Conservation (phyloP, 2,329 filamentous ascomycete genomes). For the Apiospora aurea region DNA sequence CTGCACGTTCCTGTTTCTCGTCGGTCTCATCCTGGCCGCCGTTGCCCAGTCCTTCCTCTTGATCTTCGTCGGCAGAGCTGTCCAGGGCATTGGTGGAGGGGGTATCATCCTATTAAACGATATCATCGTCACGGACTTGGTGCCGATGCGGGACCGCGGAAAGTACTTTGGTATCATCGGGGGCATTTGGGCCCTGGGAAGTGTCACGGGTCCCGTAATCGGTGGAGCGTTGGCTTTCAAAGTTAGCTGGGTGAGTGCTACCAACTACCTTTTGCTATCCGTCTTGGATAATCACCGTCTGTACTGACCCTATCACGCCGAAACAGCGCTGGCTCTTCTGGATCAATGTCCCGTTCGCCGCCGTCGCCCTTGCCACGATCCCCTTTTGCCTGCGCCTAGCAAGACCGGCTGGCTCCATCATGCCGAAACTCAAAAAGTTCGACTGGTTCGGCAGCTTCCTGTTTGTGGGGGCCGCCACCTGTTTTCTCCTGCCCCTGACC, state of each 20-base stretch:
- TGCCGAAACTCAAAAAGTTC: constrained; percentile 59
- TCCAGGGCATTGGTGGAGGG: constrained; percentile 44
- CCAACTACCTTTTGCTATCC: too few species aligned
- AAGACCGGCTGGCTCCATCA: constrained; percentile 52
- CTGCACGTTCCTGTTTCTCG: neutral
- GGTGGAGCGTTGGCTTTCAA: constrained; percentile 61
- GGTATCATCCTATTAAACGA: neutral
- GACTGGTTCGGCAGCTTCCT: constrained; percentile 70
- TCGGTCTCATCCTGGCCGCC: neutral
- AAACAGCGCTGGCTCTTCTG: constrained; percentile 64
- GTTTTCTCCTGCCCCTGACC: constrained; percentile 24
- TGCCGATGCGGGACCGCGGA: constrained; percentile 44
- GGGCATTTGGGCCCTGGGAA: constrained; percentile 55
- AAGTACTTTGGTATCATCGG: constrained; percentile 41
- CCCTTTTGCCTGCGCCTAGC: constrained; percentile 60
- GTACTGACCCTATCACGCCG: too few species aligned
- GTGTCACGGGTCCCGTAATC: constrained; percentile 58
- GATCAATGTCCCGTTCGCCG: constrained; percentile 48
- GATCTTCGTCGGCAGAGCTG: constrained; percentile 51
- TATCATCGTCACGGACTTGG: constrained; percentile 42
- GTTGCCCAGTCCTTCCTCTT: constrained; percentile 26
- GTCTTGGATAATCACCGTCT: too few species aligned
- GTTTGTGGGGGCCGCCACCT: constrained; percentile 55
- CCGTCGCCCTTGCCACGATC: constrained; percentile 56
- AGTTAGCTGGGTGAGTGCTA: too few species aligned